These are phyloP conservation scores for Lactarius sp. DNA, from an alignment of 768 basidiomycete genomes.

Conservation along the genomic window DNA sequence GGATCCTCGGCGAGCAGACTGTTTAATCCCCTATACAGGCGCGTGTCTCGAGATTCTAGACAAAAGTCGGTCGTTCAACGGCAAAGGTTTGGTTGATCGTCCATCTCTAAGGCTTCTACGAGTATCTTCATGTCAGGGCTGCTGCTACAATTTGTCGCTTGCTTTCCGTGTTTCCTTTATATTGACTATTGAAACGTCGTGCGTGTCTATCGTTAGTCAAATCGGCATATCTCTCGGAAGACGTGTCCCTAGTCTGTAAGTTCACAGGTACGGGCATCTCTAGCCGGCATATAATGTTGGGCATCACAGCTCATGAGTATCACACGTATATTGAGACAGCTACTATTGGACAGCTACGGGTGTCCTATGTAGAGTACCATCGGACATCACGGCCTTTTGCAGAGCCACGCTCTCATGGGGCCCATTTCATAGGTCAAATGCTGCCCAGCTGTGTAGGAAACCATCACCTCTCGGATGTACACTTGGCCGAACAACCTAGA, in stretches of 20 bases:
- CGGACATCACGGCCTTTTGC: too few species aligned
- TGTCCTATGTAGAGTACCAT: too few species aligned
- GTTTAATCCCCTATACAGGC: slow-evolving; percentile 46
- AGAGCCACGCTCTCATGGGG: too few species aligned
- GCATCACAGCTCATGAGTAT: neutral
- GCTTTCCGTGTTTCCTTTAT: neutral
- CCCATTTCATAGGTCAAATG: too few species aligned
- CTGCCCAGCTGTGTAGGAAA: too few species aligned
- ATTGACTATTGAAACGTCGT: neutral
- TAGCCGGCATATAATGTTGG: neutral
- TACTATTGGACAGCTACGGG: too few species aligned
- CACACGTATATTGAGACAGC: too few species aligned
- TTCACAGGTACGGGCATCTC: neutral
- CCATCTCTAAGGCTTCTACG: neutral
- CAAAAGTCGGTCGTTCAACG: slow-evolving; percentile 41
- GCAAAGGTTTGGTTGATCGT: slow-evolving; percentile 28
- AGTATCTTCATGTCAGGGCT: neutral
- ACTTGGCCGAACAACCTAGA: too few species aligned
- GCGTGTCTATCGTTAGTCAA: neutral
- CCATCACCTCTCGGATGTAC: too few species aligned
- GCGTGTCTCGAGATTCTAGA: slow-evolving; percentile 59
- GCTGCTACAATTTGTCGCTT: neutral
- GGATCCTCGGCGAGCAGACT: neutral
- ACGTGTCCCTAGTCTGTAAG: neutral
- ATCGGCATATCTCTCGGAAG: neutral